Evolutionary conservation across 306 rosid genomes (phyloP).

Genomic region (Dalbergia cochinchinensis): DNA sequence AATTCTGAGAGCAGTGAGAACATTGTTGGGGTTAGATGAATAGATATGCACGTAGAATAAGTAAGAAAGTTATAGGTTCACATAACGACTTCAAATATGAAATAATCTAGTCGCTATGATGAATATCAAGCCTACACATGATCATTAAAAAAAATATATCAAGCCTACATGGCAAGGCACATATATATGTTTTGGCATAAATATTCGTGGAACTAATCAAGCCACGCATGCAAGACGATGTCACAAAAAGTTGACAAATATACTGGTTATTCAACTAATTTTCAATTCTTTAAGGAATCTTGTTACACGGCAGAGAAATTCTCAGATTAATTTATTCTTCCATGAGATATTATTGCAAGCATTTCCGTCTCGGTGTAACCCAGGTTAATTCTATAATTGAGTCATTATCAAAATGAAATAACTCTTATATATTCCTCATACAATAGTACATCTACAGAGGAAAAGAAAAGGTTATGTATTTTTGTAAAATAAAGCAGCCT

Average conservation of each 20-base stretch:
- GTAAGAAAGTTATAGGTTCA: not conserved
- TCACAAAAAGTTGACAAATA: not conserved
- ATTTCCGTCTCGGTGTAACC: not conserved
- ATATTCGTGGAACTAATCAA: not conserved
- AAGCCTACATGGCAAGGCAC: not conserved
- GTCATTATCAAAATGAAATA: slow-evolving; percentile 7
- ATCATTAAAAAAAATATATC: no score
- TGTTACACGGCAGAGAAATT: not conserved
- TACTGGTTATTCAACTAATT: not conserved
- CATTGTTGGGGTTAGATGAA: slow-evolving; percentile 23
- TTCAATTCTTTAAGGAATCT: slow-evolving; percentile 2
- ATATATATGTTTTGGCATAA: not conserved
- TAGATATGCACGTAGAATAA: not conserved
- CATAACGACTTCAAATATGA: slow-evolving; percentile 2
- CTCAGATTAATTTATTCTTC: not conserved
- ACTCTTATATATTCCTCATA: not conserved
- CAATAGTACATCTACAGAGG: not conserved
- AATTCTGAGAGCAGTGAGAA: not conserved
- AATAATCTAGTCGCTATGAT: not conserved
- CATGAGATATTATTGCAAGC: not conserved
- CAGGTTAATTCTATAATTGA: not conserved
- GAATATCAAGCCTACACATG: not conserved
- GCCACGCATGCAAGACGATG: slow-evolving; percentile 34
- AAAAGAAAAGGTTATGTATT: no score
- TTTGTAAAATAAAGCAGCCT: not conserved